phyloP scores from a whole-genome alignment of 2,329 filamentous ascomycete species.

The Ceratocystiopsis brevicomis region DNA sequence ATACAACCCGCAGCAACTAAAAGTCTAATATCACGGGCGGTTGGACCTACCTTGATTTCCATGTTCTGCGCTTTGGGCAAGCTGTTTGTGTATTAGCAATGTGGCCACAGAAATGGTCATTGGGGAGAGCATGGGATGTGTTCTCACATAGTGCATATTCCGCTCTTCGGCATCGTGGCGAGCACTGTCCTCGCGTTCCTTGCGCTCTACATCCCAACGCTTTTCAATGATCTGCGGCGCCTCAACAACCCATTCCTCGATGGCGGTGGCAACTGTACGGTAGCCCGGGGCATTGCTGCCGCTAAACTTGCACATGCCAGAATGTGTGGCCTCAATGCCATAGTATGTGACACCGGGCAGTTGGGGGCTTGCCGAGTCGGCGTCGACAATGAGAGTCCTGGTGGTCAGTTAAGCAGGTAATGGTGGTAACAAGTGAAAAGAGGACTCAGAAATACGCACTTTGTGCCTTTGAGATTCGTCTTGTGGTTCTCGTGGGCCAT shows the following conservation, averaged over 20 bases:
- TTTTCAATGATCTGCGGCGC: conserved; percentile 33
- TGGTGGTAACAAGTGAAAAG: background rate
- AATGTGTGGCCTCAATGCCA: conserved; percentile 57
- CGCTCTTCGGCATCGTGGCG: conserved; percentile 27
- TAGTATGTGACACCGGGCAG: conserved; percentile 52
- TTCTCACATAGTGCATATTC: conserved; percentile 20
- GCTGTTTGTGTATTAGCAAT: no score
- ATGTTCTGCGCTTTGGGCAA: no score
- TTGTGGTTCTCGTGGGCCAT: conserved; percentile 62
- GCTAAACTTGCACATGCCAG: conserved; percentile 54
- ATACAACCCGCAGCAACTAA: no score
- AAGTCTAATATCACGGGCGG: no score
- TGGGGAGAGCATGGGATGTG: background rate
- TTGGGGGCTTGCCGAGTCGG: conserved; percentile 48
- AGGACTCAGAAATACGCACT: conserved; percentile 13
- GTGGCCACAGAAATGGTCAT: no score
- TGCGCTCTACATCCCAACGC: conserved; percentile 42
- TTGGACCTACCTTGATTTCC: no score
- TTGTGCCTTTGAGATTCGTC: conserved; percentile 47
- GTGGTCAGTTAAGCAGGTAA: conserved; percentile 1
- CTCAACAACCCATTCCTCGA: conserved; percentile 32
- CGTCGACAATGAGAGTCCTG: conserved; percentile 45
- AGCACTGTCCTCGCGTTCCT: conserved; percentile 27
- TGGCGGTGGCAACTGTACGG: conserved; percentile 27
- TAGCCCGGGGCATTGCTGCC: conserved; percentile 47